Evolutionary conservation across 805 yeast genomes (phyloP).

Genomic region (Monosporozyma unispora): DNA sequence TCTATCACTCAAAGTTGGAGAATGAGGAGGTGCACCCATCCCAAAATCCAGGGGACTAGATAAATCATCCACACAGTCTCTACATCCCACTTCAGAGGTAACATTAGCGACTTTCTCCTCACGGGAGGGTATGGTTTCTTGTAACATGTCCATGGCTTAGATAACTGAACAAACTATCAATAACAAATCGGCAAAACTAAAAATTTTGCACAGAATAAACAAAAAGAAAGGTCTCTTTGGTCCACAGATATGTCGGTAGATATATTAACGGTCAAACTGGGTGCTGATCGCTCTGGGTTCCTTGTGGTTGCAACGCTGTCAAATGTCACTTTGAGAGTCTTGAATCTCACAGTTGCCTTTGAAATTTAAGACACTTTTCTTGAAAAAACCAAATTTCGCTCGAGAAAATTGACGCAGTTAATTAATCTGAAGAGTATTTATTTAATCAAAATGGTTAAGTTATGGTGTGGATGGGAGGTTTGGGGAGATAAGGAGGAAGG

Average conservation of each 20-base stretch:
- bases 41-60: background rate
- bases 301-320: background rate
- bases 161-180: background rate
- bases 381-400: background rate
- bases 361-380: background rate
- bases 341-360: background rate
- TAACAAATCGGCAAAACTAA: background rate
- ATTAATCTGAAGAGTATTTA: background rate
- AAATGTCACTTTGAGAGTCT: background rate
- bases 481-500: background rate
- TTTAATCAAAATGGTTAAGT: no score
- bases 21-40: background rate
- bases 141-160: background rate
- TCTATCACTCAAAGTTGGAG: slow-evolving; percentile 20
- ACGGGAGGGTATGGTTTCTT: background rate
- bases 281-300: no score
- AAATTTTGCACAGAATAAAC: no score
- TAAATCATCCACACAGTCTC: background rate
- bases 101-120: background rate
- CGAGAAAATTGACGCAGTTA: background rate
- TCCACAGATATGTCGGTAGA: background rate
- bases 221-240: background rate
- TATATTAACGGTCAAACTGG: no score
- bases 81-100: background rate
- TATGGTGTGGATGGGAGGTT: no score